Evolutionary conservation across 2,329 filamentous ascomycete species (phyloP), one percentile per base, ranked within the genome.

Genomic region (Trichoderma sp.): DNA sequence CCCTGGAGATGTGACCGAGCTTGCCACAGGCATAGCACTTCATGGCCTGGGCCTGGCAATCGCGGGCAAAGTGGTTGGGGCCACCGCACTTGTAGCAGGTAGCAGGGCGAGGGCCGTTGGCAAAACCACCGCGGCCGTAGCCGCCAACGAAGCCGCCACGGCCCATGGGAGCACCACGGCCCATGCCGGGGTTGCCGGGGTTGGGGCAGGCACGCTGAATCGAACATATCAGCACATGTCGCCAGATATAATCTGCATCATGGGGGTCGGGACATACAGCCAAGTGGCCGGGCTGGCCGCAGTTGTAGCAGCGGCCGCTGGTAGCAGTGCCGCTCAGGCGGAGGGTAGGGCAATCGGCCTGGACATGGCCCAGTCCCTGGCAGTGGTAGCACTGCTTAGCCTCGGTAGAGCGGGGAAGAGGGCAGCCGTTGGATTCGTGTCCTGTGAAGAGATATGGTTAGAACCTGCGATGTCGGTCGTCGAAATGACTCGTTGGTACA

Each of bases 371-470:
- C 68, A 98, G 87, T 66, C 95, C 95, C 84, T 98, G 95, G 85
- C 95, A 99, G 83, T 98, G 95, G 80, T 99, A 99, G 88, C 95
- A 99, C 85, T 99, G 95, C 88, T 99, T 99, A 61, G 93, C 93
- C 82, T 99, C 95, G 70, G 95, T 97, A 68, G 94, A 97, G 79
- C 95, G 90, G 75, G 95, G 95, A 76, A 94, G 89, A 73, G 95
- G 95, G 86, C 95, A 99, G 79, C 90, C 91, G 82, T 96, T 98
- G 71, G 94, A 98, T 83, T 99, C 95, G 81, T 99, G 95, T 78
- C 92, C 90, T 72, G 63, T 52, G 47, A 55, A 55, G 34, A 15
- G 4, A 59, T 39, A 21, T 21, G 54, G 54, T 66, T 52, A 66
- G 64, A 63, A 3, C 4, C 28, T n/a, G 26, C 10, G n/a, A 55